A percentile compares a stretch with the other conserved stretches of the same genome.
Conservation (phyloP, 1,139 yeast species). For the Kodamaea suecica region DNA sequence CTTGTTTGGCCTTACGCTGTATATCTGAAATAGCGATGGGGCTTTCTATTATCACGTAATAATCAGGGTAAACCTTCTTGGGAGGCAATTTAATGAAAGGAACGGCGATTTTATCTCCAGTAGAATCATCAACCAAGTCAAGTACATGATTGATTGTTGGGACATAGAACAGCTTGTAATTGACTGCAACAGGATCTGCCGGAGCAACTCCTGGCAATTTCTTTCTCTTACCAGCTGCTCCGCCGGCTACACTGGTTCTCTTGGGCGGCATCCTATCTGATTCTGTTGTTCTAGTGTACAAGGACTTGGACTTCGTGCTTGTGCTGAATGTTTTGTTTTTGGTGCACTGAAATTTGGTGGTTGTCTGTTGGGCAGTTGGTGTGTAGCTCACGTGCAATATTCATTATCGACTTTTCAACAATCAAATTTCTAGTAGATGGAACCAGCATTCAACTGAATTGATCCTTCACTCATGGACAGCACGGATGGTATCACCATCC, state of each 20-base stretch:
- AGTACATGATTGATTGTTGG: conserved; percentile 26
- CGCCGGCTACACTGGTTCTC: conserved; percentile 10
- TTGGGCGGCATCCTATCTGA: conserved; percentile 15
- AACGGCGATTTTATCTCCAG: conserved; percentile 37
- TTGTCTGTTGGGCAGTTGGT: no score
- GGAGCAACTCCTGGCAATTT: conserved; percentile 12
- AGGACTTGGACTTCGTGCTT: no score
- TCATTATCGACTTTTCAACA: no score
- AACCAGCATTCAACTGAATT: no score
- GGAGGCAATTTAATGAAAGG: conserved; percentile 71
- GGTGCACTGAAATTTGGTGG: no score
- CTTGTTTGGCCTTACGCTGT: conserved; percentile 40
- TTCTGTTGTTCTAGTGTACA: no score
- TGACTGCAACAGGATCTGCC: conserved; percentile 20
- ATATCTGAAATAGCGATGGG: conserved; percentile 73
- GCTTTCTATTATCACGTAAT: conserved; percentile 59
- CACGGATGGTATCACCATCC: conserved; percentile 49
- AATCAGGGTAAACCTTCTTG: conserved; percentile 76
- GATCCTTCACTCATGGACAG: no score
- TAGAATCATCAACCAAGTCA: conserved; percentile 30
- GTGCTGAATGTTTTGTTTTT: no score
- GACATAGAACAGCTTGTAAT: conserved; percentile 25
- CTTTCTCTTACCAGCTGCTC: conserved; percentile 13
- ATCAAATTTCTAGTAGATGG: no score
- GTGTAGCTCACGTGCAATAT: no score